phyloP scores from a whole-genome alignment of 75 land plant species.

The Pinus tabuliformis region DNA sequence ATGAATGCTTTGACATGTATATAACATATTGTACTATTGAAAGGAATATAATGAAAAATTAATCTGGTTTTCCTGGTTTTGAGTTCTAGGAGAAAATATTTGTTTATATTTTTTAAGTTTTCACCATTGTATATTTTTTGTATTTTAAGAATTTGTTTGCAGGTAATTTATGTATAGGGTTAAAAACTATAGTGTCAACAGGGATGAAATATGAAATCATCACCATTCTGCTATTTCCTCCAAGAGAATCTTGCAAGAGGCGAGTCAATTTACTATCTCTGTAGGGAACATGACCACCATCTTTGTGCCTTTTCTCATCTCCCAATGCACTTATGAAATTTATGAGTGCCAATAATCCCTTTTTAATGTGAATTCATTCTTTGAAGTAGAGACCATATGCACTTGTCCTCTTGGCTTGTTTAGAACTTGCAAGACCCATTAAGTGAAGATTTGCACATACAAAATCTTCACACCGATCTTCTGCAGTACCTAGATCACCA shows the following conservation, averaged over 20 bases:
- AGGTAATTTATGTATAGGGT: too few species aligned
- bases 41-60: too few species aligned
- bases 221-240: conserved; percentile 97
- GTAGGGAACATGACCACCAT: conserved; percentile 99
- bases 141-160: too few species aligned
- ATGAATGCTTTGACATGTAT: too few species aligned
- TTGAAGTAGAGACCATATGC: conserved; percentile 94
- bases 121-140: too few species aligned
- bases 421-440: conserved; percentile 98
- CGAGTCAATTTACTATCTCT: conserved; percentile 98
- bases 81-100: too few species aligned
- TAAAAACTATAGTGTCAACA: too few species aligned
- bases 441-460: conserved; percentile 89
- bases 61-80: too few species aligned
- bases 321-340: conserved; percentile 99
- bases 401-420: conserved; percentile 93
- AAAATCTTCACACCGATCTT: conserved; percentile 69
- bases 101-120: too few species aligned
- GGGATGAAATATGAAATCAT: conserved; percentile 43
- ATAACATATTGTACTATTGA: too few species aligned
- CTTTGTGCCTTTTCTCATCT: conserved; percentile 95
- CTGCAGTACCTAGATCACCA: conserved; percentile 11
- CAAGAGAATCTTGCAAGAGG: conserved; percentile 96
- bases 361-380: conserved; percentile 98
- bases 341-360: conserved; percentile 92